phyloP scores from a whole-genome alignment of 768 basidiomycete genomes.

The Serendipita vermifera region DNA sequence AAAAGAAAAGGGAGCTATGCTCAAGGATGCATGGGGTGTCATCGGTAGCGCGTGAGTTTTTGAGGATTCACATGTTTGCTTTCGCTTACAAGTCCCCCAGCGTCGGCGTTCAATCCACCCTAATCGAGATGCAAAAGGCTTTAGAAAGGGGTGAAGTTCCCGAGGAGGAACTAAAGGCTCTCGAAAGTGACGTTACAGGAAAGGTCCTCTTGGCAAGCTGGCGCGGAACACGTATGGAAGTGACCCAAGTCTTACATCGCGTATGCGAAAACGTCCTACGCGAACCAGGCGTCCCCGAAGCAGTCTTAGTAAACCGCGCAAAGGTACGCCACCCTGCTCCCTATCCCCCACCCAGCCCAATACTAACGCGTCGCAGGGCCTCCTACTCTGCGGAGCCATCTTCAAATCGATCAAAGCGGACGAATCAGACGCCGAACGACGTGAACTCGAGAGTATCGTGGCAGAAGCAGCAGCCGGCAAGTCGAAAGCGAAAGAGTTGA shows the following conservation, averaged over 20 bases:
- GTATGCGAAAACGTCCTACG: constrained; percentile 78
- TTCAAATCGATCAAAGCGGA: constrained; percentile 80
- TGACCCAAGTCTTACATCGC: constrained; percentile 67
- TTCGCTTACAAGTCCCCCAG: constrained; percentile 22
- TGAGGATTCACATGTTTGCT: constrained; percentile 4
- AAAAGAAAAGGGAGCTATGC: constrained; percentile 85
- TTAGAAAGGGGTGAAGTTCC: constrained; percentile 79
- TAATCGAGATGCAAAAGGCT: constrained; percentile 82
- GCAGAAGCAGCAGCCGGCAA: constrained; percentile 73
- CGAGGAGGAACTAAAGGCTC: constrained; percentile 71
- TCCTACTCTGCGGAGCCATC: constrained; percentile 79
- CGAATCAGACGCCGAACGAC: constrained; percentile 83
- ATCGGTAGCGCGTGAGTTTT: constrained; percentile 80
- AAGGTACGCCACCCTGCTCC: constrained; percentile 38
- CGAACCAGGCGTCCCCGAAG: constrained; percentile 60
- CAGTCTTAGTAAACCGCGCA: constrained; percentile 64
- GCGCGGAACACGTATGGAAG: constrained; percentile 93
- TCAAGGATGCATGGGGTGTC: constrained; percentile 95
- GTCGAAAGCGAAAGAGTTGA: constrained; percentile 14
- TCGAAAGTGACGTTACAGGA: constrained; percentile 89
- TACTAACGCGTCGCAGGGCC: constrained; percentile 36
- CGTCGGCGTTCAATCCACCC: constrained; percentile 61
- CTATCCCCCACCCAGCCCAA: background rate
- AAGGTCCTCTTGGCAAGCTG: constrained; percentile 95
- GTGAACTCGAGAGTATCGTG: constrained; percentile 87